These are phyloP conservation scores for Eucalyptus sp. DNA, from an alignment of 345 rosid species.

Conservation along the genomic window DNA sequence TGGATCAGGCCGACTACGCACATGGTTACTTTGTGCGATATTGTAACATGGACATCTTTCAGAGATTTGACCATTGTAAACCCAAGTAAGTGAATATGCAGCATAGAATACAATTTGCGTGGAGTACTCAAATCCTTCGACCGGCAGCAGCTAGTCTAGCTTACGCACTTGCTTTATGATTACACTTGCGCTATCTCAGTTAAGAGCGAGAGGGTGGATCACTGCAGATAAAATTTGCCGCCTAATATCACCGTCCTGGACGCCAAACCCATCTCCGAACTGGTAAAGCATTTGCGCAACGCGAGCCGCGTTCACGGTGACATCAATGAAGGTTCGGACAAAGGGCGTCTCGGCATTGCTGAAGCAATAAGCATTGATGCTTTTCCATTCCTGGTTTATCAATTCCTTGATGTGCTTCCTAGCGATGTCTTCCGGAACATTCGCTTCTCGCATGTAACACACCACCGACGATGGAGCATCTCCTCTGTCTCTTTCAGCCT, in stretches of 20 bases:
- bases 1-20: not conserved
- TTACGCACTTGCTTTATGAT: not conserved
- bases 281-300: slow-evolving; percentile 31
- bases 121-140: too few species aligned
- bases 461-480: slow-evolving; percentile 33
- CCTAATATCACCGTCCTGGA: slow-evolving; percentile 21
- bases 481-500: slow-evolving; percentile 46
- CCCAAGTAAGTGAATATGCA: not conserved
- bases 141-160: not conserved
- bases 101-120: not conserved
- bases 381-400: slow-evolving; percentile 22
- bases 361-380: slow-evolving; percentile 14
- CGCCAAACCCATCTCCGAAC: slow-evolving; percentile 35
- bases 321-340: slow-evolving; percentile 1
- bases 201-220: slow-evolving; percentile 5
- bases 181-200: not conserved
- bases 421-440: slow-evolving; percentile 21
- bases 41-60: not conserved
- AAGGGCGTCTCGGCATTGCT: not conserved
- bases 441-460: slow-evolving; percentile 24
- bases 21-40: not conserved
- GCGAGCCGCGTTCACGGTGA: slow-evolving; percentile 20
- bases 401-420: slow-evolving; percentile 6
- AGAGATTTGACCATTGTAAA: not conserved
- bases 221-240: slow-evolving; percentile 14